phyloP scores from a whole-genome alignment of 208 protist species.

The Wallacemonas rigidus region DNA sequence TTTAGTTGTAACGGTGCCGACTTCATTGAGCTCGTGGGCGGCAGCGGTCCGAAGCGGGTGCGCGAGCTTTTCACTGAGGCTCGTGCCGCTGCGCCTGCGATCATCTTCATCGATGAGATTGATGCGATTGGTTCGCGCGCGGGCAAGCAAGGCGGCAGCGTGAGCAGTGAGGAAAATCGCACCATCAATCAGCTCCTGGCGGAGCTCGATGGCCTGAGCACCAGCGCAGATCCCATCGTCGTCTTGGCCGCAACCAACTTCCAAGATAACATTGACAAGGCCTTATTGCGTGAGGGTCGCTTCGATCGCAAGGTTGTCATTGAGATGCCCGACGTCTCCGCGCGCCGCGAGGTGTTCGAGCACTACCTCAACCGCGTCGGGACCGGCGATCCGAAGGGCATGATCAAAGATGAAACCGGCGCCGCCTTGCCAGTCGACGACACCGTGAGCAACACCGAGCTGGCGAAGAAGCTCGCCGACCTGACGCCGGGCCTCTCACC shows the following conservation, averaged over 20 bases:
- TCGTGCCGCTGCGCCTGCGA: conserved; percentile 91
- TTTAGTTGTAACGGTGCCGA: conserved; percentile 96
- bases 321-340: conserved; percentile 84
- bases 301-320: conserved; percentile 90
- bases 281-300: conserved; percentile 84
- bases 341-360: conserved; percentile 82
- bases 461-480: conserved; percentile 59
- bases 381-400: conserved; percentile 78
- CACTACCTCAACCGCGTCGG: conserved; percentile 82
- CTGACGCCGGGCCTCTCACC: conserved; percentile 91
- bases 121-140: conserved; percentile 95
- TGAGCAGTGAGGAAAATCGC: conserved; percentile 92
- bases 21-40: conserved; percentile 97
- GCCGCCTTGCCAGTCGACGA: conserved; percentile 49
- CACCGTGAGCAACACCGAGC: conserved; percentile 58
- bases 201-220: conserved; percentile 94
- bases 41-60: conserved; percentile 94
- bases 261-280: conserved; percentile 95
- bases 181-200: conserved; percentile 97
- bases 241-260: conserved; percentile 98
- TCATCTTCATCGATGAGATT: conserved; percentile 99
- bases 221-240: conserved; percentile 89
- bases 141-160: conserved; percentile 72
- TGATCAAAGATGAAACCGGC: conserved; percentile 60
- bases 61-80: conserved; percentile 96